Percentiles rank a stretch among this genome's conserved stretches.
Conservation (phyloP, 2,329 filamentous ascomycete genomes). For the Sodiomyces alkalinus region DNA sequence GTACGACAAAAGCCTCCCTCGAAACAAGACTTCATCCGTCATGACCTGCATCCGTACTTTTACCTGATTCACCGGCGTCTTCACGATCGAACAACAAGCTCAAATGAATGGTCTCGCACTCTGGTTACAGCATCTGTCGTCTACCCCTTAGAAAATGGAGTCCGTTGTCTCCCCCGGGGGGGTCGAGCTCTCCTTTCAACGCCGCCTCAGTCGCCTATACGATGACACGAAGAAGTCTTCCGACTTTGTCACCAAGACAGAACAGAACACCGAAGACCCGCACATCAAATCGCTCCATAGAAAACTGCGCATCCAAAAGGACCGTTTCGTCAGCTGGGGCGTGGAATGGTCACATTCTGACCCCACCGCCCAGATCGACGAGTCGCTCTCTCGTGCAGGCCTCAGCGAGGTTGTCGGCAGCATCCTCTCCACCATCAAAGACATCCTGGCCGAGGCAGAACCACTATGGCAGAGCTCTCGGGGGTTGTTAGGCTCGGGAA, state of each 20-base stretch:
- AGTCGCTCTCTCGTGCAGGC: conserved; percentile 55
- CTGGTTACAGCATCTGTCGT: conserved; percentile 2
- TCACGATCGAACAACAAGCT: background rate
- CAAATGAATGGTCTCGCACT: background rate
- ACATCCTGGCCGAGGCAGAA: conserved; percentile 63
- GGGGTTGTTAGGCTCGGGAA: conserved; percentile 22
- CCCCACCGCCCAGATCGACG: conserved; percentile 55
- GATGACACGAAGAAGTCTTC: conserved; percentile 69
- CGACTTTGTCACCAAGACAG: conserved; percentile 53
- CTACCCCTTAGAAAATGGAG: conserved; percentile 30
- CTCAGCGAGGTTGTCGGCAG: conserved; percentile 64
- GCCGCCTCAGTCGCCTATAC: conserved; percentile 56
- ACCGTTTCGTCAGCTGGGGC: conserved; percentile 65
- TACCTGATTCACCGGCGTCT: background rate
- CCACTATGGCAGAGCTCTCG: conserved; percentile 51
- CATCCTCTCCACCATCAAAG: conserved; percentile 68
- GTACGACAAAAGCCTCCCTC: background rate
- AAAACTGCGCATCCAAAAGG: conserved; percentile 67
- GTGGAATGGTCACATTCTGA: conserved; percentile 75
- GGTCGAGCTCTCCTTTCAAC: conserved; percentile 42
- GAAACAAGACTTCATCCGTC: background rate
- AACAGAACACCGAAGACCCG: conserved; percentile 47
- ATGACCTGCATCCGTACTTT: too few species aligned
- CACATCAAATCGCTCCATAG: conserved; percentile 59
- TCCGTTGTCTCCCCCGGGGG: conserved; percentile 34